Evolutionary conservation across 1,284 basidiomycete species (phyloP), one percentile per base, ranked within the genome.

Genomic region (Puccinia brachypodii): DNA sequence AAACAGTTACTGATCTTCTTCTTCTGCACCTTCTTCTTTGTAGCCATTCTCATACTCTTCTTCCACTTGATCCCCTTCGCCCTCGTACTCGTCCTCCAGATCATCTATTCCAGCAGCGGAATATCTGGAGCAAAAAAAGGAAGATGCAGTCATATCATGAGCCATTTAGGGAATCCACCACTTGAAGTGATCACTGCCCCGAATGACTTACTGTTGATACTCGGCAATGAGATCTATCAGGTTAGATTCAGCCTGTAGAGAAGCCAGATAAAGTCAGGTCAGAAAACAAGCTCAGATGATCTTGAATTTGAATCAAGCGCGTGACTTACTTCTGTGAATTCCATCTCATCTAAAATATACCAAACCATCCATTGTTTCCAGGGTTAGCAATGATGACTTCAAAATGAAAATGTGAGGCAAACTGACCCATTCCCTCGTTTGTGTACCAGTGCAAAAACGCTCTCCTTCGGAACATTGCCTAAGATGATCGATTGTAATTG

Each of bases 391-490:
- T 14, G 28, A 25, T 42, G n/a, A 47, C 19, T 28, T 40, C 64
- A 42, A 50, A 36, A 3, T 14, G 22, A 25, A 13, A 25, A 25
- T 3, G n/a, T 28, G 0, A 31, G 33, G n/a, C 44, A 38, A 47
- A 64, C 77, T 80, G 36, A 80, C 77, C 77, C 86, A 87, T 87
- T 58, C 86, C 86, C 82, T 87, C 86, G 66, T 85, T 85, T n/a
- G 86, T 86, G 85, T 86, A 87, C 86, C 86, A 87, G 83, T 87
- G 86, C 83, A 87, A 85, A 86, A 87, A 87, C 36, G 86, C 86
- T 83, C 86, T 86, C 73, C 86, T 83, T 83, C 85, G 85, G 83
- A 87, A 86, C 86, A 87, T 87, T 83, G 84, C 84, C 74, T 84
- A 82, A 83, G 25, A n/a, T 16, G 28, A 19, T 82, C 85, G 84